These are phyloP conservation scores for Coffea eugenioides DNA, from an alignment of 257 asterid genomes.

Conservation along the genomic window DNA sequence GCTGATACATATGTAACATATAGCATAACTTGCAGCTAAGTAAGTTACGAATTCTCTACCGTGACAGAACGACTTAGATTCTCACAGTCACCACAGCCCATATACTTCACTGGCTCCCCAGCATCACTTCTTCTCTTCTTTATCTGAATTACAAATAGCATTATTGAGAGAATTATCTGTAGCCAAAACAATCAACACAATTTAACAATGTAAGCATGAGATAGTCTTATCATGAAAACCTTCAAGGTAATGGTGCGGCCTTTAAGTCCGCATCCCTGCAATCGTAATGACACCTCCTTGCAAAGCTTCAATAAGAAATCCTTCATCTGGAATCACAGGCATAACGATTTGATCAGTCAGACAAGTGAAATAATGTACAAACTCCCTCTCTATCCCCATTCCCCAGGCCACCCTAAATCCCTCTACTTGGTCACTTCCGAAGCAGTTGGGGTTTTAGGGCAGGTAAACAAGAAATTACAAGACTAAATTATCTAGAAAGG, in stretches of 20 bases:
- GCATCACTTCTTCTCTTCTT: slow-evolving; percentile 85
- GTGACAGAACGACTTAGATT: slow-evolving; percentile 85
- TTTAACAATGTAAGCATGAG: neutral
- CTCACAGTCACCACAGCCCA: slow-evolving; percentile 96
- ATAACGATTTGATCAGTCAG: slow-evolving; percentile 11
- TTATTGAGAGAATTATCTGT: neutral
- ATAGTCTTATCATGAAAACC: slow-evolving; percentile 38
- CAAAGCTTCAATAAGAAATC: slow-evolving; percentile 60
- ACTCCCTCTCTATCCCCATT: neutral
- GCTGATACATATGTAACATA: neutral
- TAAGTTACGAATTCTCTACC: slow-evolving; percentile 40
- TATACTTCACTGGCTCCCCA: slow-evolving; percentile 85
- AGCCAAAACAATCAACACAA: neutral
- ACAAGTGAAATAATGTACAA: neutral
- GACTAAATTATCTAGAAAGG: neutral
- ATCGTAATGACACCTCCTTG: slow-evolving; percentile 89
- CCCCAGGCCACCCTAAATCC: neutral
- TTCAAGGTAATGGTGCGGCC: slow-evolving; percentile 89
- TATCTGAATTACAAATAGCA: slow-evolving; percentile 42
- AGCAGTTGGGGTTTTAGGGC: neutral
- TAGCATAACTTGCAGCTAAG: neutral
- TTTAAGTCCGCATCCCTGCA: slow-evolving; percentile 78
- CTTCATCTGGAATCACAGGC: slow-evolving; percentile 51
- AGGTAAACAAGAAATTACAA: neutral
- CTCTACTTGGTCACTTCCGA: neutral